Percentiles rank a stretch among this genome's conserved stretches.
Evolutionary conservation across 2,329 filamentous ascomycete species (phyloP).

Genomic region (Niveomyces coronatus): DNA sequence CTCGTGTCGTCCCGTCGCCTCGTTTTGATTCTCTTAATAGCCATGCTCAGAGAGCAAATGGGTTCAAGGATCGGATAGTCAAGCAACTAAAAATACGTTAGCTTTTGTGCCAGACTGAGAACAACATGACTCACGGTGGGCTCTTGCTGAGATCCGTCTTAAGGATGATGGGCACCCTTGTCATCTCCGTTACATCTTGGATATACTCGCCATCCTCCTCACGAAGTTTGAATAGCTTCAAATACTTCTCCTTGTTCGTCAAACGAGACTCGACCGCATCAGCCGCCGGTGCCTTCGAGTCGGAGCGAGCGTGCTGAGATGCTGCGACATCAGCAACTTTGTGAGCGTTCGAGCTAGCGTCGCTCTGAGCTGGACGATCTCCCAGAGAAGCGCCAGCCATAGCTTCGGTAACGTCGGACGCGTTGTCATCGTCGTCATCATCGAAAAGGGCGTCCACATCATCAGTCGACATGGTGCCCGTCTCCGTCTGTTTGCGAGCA

Average conservation of each 20-base stretch:
- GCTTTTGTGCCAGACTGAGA: not conserved
- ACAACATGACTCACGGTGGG: conserved; percentile 74
- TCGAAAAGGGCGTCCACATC: conserved; percentile 94
- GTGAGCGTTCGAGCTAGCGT: conserved; percentile 80
- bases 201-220: conserved; percentile 95
- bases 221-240: conserved; percentile 77
- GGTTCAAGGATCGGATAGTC: conserved; percentile 76
- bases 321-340: conserved; percentile 56
- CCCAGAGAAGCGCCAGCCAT: conserved; percentile 83
- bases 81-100: conserved; percentile 48
- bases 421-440: conserved; percentile 71
- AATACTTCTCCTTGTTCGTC: conserved; percentile 92
- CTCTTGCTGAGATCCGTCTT: conserved; percentile 99
- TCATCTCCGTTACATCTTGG: conserved; percentile 97
- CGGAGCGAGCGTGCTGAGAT: conserved; percentile 82
- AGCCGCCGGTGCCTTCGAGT: conserved; percentile 73
- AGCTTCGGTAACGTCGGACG: conserved; percentile 79
- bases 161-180: conserved; percentile 88
- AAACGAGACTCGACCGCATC: conserved; percentile 71
- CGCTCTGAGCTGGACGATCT: conserved; percentile 89
- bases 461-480: conserved; percentile 84
- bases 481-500: conserved; percentile 87
- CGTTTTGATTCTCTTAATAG: no score
- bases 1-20: no score
- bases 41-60: conserved; percentile 57